Evolutionary conservation across 1,284 basidiomycete species (phyloP), one percentile per base, ranked within the genome.

Genomic region (Rhodotorula sp.): DNA sequence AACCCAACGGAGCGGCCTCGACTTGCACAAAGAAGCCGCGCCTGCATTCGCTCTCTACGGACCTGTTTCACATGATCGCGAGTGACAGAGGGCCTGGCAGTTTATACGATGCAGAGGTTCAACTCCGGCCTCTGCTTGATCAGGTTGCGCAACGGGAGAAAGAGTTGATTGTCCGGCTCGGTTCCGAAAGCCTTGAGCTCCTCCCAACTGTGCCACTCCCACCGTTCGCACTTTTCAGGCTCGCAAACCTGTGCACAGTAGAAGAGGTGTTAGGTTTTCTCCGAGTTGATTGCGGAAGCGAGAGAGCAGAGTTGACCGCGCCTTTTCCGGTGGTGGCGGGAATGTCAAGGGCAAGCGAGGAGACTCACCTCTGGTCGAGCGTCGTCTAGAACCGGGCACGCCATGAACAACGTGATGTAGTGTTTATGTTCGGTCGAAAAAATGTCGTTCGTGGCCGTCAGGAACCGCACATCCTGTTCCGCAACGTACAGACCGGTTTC

Each of bases 321-420:
- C 37, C 29, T 18, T 29, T 18, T n/a, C n/a, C n/a, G n/a, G n/a
- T n/a, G n/a, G n/a, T n/a, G n/a, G n/a, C n/a, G n/a, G n/a, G n/a
- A n/a, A n/a, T n/a, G n/a, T n/a, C n/a, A n/a, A n/a, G n/a, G n/a
- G n/a, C n/a, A n/a, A n/a, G n/a, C n/a, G 45, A 8, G 1, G 12
- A 3, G 46, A 30, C 66, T n/a, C 29, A 67, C 64, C 55, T 56
- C 56, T 26, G 54, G 72, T 59, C 58, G 45, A 30, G 57, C 69
- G 49, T 51, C 63, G 24, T 66, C n/a, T 4, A 49, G 42, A 24
- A 75, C 71, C 24, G 62, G 68, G 29, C 73, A 75, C 29, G 67
- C 75, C 70, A 79, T 74, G 59, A 79, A 80, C 45, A 80, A 74
- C 37, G 79, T 80, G 53, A 80, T 74, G 60, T 80, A 80, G 70